Base-by-base conservation (phyloP, 495 filamentous ascomycete species). In the Endocarpon pusillum region DNA sequence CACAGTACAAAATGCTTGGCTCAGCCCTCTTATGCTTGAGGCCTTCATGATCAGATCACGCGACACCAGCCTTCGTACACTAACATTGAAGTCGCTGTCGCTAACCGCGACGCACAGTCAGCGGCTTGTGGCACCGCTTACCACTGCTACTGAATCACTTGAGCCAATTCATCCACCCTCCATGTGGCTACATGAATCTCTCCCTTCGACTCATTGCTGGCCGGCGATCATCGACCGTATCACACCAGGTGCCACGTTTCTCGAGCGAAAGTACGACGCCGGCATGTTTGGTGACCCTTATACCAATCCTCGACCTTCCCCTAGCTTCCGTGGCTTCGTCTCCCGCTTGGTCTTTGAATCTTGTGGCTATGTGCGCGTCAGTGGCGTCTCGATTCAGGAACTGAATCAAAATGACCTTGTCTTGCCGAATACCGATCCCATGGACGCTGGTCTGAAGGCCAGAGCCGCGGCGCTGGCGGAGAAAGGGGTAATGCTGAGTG, bases 1-100 rank as follows among this genome's bases (percentile, higher is more conserved):
- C 7, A 68, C 53, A 3, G 42, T 77, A 22, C 61, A 59, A 36
- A 77, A 73, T 38, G 71, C 68, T 53, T 68, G 61, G 59, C 41
- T 59, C 11, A 45, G 46, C 6, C 62, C 64, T 9, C 41, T 56
- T 19, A 47, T 57, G 1, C 43, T 67, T 22, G 41, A 45, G n/a
- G 33, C 40, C 14, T 46, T 58, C 30, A 39, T 57, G 12, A 19
- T 21, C 2, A 28, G 27, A 0, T 42, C 51, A 43, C 36, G 34
- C 2, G 19, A 42, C 12, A 19, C 34, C 4, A 33, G 32, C 5
- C 45, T 66, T 4, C 38, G 53, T 22, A 49, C 43, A 3, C 42
- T 66, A 8, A 54, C 47, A 3, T 42, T 68, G 2, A 44, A 64
- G 35, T 58, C 61, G 0, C 55, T 68, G 19, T 68, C 64, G 2